Conservation (phyloP, 148 eudicot genomes). For the Chenopodium suecicum region DNA sequence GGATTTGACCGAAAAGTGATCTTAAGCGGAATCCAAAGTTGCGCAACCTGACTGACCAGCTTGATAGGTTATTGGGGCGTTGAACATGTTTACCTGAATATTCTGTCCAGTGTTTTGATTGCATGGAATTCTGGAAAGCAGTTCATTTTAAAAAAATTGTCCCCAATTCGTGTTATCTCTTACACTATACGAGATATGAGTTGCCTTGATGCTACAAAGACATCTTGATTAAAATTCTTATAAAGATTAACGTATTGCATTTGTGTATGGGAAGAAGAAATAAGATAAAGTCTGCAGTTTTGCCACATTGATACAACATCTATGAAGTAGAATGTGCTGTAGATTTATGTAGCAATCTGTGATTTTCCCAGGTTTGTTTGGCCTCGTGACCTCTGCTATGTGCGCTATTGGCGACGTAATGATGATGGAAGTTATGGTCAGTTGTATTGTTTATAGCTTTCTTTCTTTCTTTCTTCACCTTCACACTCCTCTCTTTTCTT, state of each 20-base stretch:
- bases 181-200: neutral
- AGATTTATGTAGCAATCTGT: neutral
- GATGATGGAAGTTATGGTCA: slow-evolving; percentile 99
- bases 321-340: neutral
- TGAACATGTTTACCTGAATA: neutral
- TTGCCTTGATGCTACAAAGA: neutral
- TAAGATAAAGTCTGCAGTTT: neutral
- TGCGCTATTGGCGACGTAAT: slow-evolving; percentile 99
- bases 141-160: neutral
- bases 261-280: neutral
- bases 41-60: neutral
- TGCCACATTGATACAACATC: neutral
- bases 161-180: neutral
- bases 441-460: slow-evolving; percentile 16
- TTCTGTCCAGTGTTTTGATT: neutral
- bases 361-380: slow-evolving; percentile 71
- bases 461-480: neutral
- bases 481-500: slow-evolving; percentile 10
- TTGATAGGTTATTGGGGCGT: neutral
- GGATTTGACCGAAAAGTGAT: neutral
- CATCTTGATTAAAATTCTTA: neutral
- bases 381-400: slow-evolving; percentile 99
- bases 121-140: neutral
- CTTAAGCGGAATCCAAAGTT: neutral
- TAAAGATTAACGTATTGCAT: neutral